phyloP scores from a whole-genome alignment of 768 basidiomycete species.

The Calocera viscosa region DNA sequence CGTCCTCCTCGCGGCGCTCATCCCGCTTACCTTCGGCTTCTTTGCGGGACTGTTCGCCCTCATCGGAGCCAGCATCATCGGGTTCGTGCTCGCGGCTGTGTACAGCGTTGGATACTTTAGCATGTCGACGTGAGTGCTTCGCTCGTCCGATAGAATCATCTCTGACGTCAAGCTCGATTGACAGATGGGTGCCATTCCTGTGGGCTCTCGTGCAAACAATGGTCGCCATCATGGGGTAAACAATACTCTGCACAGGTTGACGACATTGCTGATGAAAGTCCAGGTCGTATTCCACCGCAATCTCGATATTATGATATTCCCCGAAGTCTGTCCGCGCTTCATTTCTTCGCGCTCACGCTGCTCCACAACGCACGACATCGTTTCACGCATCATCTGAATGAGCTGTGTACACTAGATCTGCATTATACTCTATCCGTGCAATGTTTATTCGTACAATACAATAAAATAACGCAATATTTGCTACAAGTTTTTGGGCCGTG shows the following conservation, averaged over 20 bases:
- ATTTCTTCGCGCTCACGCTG: neutral
- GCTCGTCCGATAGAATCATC: neutral
- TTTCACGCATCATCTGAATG: neutral
- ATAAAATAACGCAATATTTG: neutral
- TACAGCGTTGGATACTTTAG: constrained; percentile 1
- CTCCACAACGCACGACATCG: neutral
- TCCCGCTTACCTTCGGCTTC: neutral
- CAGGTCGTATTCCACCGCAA: neutral
- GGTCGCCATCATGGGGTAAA: constrained; percentile 4
- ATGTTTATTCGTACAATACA: neutral
- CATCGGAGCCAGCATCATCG: neutral
- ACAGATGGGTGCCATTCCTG: neutral
- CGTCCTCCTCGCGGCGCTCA: neutral
- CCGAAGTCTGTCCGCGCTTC: neutral
- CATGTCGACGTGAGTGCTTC: neutral
- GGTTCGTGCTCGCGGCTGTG: neutral
- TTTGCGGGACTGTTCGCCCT: neutral
- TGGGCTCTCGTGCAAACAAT: constrained; percentile 1
- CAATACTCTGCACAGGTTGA: neutral
- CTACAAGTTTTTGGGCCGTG: neutral
- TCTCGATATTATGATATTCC: neutral
- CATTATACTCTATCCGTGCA: constrained; percentile 4
- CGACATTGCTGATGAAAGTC: neutral
- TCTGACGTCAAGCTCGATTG: neutral
- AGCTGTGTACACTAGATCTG: neutral